These are phyloP conservation scores for Diversispora epigaea DNA, from an alignment of 192 early-diverging fungal species.

Conservation along the genomic window DNA sequence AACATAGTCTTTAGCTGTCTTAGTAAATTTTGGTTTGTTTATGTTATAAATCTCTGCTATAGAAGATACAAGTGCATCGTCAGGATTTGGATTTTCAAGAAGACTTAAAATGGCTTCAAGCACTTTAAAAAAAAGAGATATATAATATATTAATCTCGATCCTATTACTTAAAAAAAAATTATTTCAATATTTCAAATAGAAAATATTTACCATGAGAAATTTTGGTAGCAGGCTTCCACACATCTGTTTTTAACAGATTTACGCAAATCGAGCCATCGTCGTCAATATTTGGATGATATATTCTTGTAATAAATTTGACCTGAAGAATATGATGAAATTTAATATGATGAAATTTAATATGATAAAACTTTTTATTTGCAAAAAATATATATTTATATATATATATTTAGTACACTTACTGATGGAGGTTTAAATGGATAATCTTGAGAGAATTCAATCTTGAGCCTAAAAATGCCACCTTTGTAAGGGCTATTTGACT, in stretches of 20 bases:
- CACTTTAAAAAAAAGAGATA: constrained; percentile 43
- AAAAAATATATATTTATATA: no score
- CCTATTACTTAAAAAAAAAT: not conserved
- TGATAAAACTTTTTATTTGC: no score
- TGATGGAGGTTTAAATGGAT: constrained; percentile 81
- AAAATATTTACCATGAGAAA: constrained; percentile 55
- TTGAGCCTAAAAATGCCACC: constrained; percentile 71
- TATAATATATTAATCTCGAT: not conserved
- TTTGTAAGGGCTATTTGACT: constrained; percentile 63
- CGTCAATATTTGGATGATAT: constrained; percentile 83
- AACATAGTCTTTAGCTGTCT: constrained; percentile 72
- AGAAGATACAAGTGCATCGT: constrained; percentile 73
- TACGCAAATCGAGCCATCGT: constrained; percentile 79
- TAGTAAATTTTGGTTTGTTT: constrained; percentile 61
- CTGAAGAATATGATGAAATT: not conserved
- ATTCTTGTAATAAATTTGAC: constrained; percentile 66
- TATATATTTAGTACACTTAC: constrained; percentile 36
- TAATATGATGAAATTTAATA: not conserved
- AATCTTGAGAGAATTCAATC: constrained; percentile 69
- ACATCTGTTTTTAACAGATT: constrained; percentile 73
- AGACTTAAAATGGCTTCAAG: constrained; percentile 62
- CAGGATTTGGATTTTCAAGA: constrained; percentile 75
- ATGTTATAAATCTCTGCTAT: constrained; percentile 73
- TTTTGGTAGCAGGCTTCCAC: constrained; percentile 82
- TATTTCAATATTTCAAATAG: constrained; percentile 10